These are phyloP conservation scores for Phoenix roebelenii DNA, from an alignment of 176 grass and related monocot species.

Conservation along the genomic window DNA sequence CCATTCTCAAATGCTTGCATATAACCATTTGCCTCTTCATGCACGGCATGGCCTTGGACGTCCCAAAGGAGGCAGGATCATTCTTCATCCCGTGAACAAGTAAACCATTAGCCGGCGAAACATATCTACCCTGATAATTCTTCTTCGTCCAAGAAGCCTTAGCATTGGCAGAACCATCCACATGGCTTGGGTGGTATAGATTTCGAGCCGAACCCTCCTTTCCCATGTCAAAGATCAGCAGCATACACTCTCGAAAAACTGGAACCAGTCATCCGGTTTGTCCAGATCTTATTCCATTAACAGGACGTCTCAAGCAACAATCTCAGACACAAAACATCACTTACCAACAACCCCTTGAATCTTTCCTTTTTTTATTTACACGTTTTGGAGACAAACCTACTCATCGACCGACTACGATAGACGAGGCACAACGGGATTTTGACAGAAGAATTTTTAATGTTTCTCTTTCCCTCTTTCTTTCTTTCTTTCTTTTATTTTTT, in stretches of 20 bases:
- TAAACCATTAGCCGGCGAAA: not conserved
- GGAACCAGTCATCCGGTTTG: not conserved
- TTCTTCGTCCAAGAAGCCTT: constrained; percentile 21
- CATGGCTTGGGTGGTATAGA: too few relatives aligned
- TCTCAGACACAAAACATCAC: too few relatives aligned
- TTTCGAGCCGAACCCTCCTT: not conserved
- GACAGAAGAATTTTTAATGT: too few relatives aligned
- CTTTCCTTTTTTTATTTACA: not conserved
- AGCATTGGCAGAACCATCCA: not conserved
- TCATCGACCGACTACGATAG: not conserved
- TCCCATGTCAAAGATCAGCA: constrained; percentile 1
- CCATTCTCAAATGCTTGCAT: constrained; percentile 49
- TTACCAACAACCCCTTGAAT: constrained; percentile 26
- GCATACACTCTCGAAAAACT: too few relatives aligned
- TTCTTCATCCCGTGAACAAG: constrained; percentile 15
- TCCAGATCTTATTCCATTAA: too few relatives aligned
- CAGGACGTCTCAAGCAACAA: too few relatives aligned
- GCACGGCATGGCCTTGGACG: constrained; percentile 19
- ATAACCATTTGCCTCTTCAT: constrained; percentile 35
- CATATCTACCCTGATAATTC: constrained; percentile 9
- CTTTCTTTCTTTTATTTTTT: constrained; percentile 3
- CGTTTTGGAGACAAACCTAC: not conserved
- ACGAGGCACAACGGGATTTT: too few relatives aligned
- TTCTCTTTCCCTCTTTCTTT: not conserved
- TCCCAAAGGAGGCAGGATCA: constrained; percentile 34